Base-by-base conservation (phyloP, 768 basidiomycete genomes). In the Infundibulicybe gibba region DNA sequence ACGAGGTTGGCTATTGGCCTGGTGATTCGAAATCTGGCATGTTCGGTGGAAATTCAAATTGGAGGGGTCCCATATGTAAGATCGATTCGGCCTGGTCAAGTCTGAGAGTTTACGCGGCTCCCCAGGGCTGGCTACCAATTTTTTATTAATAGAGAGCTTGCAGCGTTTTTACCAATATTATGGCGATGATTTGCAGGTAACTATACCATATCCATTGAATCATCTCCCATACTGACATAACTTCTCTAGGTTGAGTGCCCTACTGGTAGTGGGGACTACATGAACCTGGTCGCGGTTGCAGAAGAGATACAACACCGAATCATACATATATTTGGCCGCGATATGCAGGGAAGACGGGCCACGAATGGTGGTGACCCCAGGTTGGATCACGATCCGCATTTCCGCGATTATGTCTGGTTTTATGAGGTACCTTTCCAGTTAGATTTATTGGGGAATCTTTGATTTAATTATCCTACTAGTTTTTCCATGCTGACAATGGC, bases 271-370 rank as follows among this genome's bases (percentile, higher is more conserved):
- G 97, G 97, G n/a, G 94, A 97, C 55, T 92, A 86, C 66, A 97
- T 97, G 94, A 90, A 93, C 61, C 81, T 99, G 6, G 90, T 87
- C 9, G 78, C 81, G 48, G 93, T 95, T 15, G 93, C 97, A 5
- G 95, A 97, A 59, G 97, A 99, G 65, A 94, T 99, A 47, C 97
- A 98, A 65, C 95, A 98, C 61, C 86, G 97, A n/a, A 84, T 98
- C 51, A 99, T 98, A 47, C 94, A 98, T 64, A 93, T 99, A 57
- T 99, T 99, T 59, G 85, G 90, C n/a, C 83, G 94, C 20, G 95
- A 99, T 61, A 64, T 80, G 51, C 79, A 90, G 49, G 94, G 94
- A 9, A 77, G 80, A 50, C 76, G 97, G 34, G 94, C 97, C 0
- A 88, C 87, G 14, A 98, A 99, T 60, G 97, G 94, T 15, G 92